Conservation (phyloP, 1,139 yeast genomes). For the Geotrichum candidum region DNA sequence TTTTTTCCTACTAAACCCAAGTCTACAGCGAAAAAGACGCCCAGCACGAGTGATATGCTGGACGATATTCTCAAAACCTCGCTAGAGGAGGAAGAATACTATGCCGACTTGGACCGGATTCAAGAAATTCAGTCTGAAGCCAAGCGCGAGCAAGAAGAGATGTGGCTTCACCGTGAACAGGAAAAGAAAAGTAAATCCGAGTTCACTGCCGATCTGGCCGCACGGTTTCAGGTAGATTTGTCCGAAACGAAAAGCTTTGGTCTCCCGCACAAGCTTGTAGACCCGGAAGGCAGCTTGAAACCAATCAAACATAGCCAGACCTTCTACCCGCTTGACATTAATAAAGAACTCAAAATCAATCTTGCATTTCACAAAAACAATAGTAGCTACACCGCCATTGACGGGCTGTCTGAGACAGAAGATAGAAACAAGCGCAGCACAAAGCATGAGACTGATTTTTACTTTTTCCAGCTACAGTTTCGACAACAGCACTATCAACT, state of each 20-base stretch:
- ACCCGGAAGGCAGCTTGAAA: neutral
- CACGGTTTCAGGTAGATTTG: neutral
- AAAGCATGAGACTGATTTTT: neutral
- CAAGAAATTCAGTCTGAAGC: neutral
- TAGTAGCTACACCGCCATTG: neutral
- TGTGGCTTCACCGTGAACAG: neutral
- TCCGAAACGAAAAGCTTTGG: neutral
- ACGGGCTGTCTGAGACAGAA: neutral
- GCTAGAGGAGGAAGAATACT: neutral
- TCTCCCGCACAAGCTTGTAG: neutral
- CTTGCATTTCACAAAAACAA: neutral
- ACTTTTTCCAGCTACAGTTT: slow-evolving; percentile 1
- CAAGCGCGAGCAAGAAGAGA: neutral
- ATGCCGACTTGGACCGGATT: neutral
- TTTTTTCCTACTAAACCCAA: neutral
- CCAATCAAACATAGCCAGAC: neutral
- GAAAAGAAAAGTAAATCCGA: neutral
- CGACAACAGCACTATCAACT: neutral
- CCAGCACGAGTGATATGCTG: neutral
- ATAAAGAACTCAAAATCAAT: neutral
- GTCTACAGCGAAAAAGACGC: neutral
- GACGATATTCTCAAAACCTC: neutral
- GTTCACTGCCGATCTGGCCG: neutral
- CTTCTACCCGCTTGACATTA: neutral
- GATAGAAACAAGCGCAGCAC: too few species aligned